A percentile compares a stretch with the other conserved stretches of the same genome.
Conservation (phyloP, 1,284 basidiomycete genomes). For the Abortiporus biennis region DNA sequence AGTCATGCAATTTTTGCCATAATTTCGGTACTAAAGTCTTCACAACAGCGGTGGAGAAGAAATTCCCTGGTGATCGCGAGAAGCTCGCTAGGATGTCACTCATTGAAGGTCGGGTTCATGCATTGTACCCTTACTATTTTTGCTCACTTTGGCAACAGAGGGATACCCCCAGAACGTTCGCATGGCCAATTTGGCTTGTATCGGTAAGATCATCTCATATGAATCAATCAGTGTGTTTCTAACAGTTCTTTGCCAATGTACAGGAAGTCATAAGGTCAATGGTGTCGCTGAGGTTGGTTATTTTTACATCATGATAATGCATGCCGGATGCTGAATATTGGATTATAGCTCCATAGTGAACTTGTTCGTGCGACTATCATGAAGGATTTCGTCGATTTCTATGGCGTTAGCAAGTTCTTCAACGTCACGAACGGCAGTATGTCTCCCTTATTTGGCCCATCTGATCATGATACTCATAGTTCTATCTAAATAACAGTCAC, state of each 20-base stretch:
- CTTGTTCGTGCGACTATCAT: conserved; percentile 76
- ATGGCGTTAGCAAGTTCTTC: conserved; percentile 74
- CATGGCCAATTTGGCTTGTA: conserved; percentile 82
- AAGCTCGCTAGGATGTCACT: conserved; percentile 80
- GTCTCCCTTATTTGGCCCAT: conserved; percentile 30
- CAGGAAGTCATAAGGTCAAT: conserved; percentile 82
- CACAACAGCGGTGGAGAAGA: conserved; percentile 72
- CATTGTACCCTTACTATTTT: not conserved
- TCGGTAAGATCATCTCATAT: conserved; percentile 51
- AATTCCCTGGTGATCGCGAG: conserved; percentile 82
- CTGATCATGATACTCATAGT: not conserved
- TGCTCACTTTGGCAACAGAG: conserved; percentile 43
- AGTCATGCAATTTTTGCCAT: not conserved
- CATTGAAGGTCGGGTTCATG: conserved; percentile 80
- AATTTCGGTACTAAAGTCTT: conserved; percentile 18
- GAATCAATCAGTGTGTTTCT: too few relatives aligned
- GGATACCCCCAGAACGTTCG: conserved; percentile 79
- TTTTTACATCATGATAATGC: not conserved
- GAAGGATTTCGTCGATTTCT: conserved; percentile 89
- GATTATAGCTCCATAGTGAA: conserved; percentile 59
- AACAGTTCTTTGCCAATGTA: conserved; percentile 2
- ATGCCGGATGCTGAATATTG: not conserved
- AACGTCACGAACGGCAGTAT: conserved; percentile 84
- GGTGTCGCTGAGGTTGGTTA: conserved; percentile 78
- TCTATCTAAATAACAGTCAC: conserved; percentile 43